Base-by-base conservation (phyloP, 2,329 filamentous ascomycete genomes). In the Epichloe gansuensis region DNA sequence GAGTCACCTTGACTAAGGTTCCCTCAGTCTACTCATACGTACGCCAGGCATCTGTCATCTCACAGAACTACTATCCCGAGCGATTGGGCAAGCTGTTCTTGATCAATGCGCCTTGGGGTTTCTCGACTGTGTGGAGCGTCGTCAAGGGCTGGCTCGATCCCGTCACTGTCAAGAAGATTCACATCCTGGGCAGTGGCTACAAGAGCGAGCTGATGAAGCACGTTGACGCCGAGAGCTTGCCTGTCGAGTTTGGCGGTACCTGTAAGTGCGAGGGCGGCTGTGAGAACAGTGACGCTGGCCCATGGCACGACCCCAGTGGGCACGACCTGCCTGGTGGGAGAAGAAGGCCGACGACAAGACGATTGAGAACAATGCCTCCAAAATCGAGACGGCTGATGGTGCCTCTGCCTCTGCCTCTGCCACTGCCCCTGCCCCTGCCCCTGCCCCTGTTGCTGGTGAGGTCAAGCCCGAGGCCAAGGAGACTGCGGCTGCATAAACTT, bases 21-120 rank as follows among this genome's bases (percentile, higher is more conserved):
- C 79, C 82, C 57, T 85, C 86, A 56, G 91, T 96, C 54, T 95
- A 94, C 75, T 79, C 82, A 52, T 97, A 96, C 75, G 81, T 98
- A 61, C 82, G 82, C 63, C 81, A 86, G 67, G 90, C 89, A 46
- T 93, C 89, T 37, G 83, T 75, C 68, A 88, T 98, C 72, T 95
- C 88, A 59, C 93, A 97, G 74, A 95, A 97, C 80, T 95, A 97
- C 82, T 98, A 98, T 75, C 93, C 93, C 7, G 93, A 98, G 78
- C 88, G 93, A 55, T 78, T 98, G 55, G 93, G 93, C 65, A 91
- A 90, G 72, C 79, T 98, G 67, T 98, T 95, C 78, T 75, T 98
- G 62, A 96, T 98, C 82, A 98, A 98, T 73, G 88, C 91, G 3
- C 90, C 90, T 21, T 97, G 91, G 91, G 91, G 91, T 28, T 97